These are phyloP conservation scores for Leersia perrieri DNA, from an alignment of 176 grass and related monocot species.

Conservation along the genomic window DNA sequence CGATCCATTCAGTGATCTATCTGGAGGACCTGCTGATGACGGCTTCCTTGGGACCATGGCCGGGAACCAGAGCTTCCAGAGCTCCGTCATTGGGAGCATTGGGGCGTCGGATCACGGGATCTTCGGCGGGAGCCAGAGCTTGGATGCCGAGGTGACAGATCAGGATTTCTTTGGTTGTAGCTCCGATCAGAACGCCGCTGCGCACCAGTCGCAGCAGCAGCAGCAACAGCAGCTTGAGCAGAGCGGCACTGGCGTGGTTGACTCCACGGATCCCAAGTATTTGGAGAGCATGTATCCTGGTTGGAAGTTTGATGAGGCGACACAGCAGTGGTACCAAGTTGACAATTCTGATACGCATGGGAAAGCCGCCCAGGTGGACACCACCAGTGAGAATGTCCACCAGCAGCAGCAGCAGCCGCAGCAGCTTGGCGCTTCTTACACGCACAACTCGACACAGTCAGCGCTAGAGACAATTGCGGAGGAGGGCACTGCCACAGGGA, in stretches of 20 bases:
- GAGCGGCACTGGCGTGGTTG: not conserved
- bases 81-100: slow-evolving; percentile 5
- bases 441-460: slow-evolving; percentile 48
- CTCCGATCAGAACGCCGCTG: slow-evolving; percentile 8
- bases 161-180: slow-evolving; percentile 9
- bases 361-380: slow-evolving; percentile 36
- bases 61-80: slow-evolving; percentile 15
- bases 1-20: slow-evolving; percentile 53
- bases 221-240: not conserved
- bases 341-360: slow-evolving; percentile 27
- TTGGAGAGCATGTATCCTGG: slow-evolving; percentile 79
- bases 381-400: not conserved
- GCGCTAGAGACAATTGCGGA: slow-evolving; percentile 72
- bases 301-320: slow-evolving; percentile 68
- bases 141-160: slow-evolving; percentile 1
- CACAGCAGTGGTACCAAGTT: slow-evolving; percentile 84
- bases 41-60: slow-evolving; percentile 4
- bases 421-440: slow-evolving; percentile 40
- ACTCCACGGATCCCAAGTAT: slow-evolving; percentile 50
- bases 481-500: slow-evolving; percentile 28
- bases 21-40: slow-evolving; percentile 6
- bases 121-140: slow-evolving; percentile 14
- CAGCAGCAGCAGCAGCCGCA: slow-evolving; percentile 18
- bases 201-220: slow-evolving; percentile 3
- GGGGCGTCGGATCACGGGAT: slow-evolving; percentile 32